Base-by-base conservation (phyloP, 2,329 filamentous ascomycete species). In the Apiospora saccharicola region DNA sequence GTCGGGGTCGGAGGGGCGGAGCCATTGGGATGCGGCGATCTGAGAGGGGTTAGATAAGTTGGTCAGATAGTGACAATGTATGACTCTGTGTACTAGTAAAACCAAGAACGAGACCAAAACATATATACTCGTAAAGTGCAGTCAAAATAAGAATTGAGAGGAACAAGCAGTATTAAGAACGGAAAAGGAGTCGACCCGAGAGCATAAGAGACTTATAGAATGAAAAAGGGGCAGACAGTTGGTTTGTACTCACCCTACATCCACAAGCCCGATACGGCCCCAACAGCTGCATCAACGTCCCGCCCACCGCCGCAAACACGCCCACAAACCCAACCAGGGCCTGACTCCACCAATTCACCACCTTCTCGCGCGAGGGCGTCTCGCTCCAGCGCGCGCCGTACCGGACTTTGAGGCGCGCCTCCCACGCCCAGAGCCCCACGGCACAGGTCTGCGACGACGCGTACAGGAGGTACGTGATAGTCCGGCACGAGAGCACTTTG, bases 391-490 rank as follows among this genome's bases (percentile, higher is more conserved):
- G 72, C 19, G 73, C 73, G 43, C 79, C 79, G 68, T 79, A 76
- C 49, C 70, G 41, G 16, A 79, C 73, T 47, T 75, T 75, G n/a
- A 80, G 72, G 13, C 75, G 73, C 19, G 76, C 77, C 44, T 79
- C 78, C 67, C 75, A 76, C 4, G 74, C 72, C 80, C 80, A 81
- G 8, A 81, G 72, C 2, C 73, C 70, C 74, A 81, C 79, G 73
- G 80, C 78, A 61, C 76, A 75, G 0, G 79, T 74, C 73, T 83
- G 81, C 46, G 76, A 79, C 26, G 79, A 71, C 46, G 77, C 78
- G 68, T 82, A 82, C n/a, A 82, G 61, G 3, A 81, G 73, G 67
- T 81, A 81, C 3, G 79, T 82, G 47, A 82, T 69, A 61, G 75
- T 81, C 8, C 81, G 77, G 53, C 81, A 82, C 12, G 79, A 79